Conservation (phyloP, 495 filamentous ascomycete species). For the Cudoniella acicularis region DNA sequence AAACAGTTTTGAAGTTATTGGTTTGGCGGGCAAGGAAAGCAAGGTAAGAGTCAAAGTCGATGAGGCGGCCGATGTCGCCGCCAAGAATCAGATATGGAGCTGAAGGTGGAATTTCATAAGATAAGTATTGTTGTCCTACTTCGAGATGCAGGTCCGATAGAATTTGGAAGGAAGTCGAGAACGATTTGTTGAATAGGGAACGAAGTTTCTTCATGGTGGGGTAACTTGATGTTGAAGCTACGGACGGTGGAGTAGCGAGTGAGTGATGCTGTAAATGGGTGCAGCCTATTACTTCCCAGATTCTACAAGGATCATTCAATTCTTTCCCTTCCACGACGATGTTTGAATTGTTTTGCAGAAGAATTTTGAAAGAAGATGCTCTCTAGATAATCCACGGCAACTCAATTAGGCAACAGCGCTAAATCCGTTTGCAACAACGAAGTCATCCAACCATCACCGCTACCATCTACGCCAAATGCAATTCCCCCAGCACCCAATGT, state of each 20-base stretch:
- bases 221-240: no score
- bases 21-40: constrained; percentile 45
- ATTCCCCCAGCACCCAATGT: not conserved
- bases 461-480: no score
- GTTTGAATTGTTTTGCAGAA: no score
- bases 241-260: no score
- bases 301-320: no score
- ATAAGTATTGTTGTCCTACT: constrained; percentile 45
- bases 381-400: no score
- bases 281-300: no score
- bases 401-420: not conserved
- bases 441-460: not conserved
- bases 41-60: constrained; percentile 49
- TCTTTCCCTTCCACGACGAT: no score
- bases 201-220: not conserved
- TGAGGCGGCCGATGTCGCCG: constrained; percentile 54
- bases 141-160: constrained; percentile 59
- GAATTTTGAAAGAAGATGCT: no score
- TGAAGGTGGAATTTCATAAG: constrained; percentile 41
- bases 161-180: constrained; percentile 35
- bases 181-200: not conserved
- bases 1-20: constrained; percentile 41
- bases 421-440: not conserved
- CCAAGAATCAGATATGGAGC: constrained; percentile 52
- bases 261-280: no score